Percentiles rank a stretch among this genome's conserved stretches.
Conservation (phyloP, 352 stramenopile species). For the Pythium volutum region DNA sequence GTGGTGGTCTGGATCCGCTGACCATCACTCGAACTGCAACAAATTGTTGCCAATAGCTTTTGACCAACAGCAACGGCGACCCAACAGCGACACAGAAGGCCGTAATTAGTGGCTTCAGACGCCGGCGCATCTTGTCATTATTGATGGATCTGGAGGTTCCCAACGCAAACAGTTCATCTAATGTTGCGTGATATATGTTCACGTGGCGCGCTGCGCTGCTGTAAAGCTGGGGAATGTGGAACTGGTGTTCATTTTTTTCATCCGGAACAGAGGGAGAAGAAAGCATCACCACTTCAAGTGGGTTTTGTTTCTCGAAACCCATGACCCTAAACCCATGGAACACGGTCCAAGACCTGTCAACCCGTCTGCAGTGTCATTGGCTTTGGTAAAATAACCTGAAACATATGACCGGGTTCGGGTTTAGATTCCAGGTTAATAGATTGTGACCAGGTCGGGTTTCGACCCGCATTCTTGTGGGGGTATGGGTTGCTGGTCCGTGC, state of each 20-base stretch:
- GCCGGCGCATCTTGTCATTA: no score
- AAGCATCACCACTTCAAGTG: conserved; percentile 16
- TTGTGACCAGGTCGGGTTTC: conserved; percentile 22
- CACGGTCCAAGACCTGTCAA: neutral
- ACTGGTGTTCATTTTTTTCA: conserved; percentile 1
- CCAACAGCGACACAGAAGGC: no score
- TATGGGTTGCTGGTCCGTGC: conserved; percentile 17
- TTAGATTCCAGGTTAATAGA: neutral
- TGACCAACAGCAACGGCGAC: neutral
- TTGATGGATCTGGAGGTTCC: no score
- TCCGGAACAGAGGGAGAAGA: conserved; percentile 4
- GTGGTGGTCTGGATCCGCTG: conserved; percentile 8
- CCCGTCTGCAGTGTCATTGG: neutral
- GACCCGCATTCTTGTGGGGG: conserved; percentile 13
- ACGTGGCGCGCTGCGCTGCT: no score
- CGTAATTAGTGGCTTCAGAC: no score
- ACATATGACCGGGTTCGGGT: conserved; percentile 5
- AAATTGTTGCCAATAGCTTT: conserved; percentile 14
- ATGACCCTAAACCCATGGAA: neutral
- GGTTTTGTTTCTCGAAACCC: neutral
- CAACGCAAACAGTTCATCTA: no score
- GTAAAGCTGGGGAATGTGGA: no score
- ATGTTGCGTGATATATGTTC: no score
- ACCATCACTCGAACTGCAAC: conserved; percentile 25
- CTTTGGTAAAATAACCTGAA: neutral